Evolutionary conservation across 106 monocot species (phyloP).

Genomic region (Dendrobium officinale): DNA sequence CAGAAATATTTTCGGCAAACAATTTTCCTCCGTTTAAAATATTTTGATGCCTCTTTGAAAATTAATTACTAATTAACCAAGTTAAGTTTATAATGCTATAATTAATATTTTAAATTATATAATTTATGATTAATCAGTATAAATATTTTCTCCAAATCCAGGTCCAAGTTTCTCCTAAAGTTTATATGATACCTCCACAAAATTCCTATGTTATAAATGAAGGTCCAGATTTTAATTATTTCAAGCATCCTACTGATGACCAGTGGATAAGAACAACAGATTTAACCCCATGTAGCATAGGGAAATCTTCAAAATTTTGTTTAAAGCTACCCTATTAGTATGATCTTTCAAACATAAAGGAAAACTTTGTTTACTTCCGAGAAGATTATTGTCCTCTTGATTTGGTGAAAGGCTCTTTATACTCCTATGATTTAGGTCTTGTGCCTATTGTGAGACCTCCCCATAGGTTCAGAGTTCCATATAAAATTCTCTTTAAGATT

Average conservation of each 20-base stretch:
- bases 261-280: conserved; percentile 82
- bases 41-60: too few species aligned
- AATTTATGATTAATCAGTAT: too few species aligned
- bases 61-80: too few species aligned
- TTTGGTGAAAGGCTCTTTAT: conserved; percentile 25
- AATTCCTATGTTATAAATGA: conserved; percentile 23
- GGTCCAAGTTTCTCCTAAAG: conserved; percentile 69
- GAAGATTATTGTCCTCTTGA: conserved; percentile 25
- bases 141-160: conserved; percentile 22
- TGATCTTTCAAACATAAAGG: conserved; percentile 41
- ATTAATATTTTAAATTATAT: too few species aligned
- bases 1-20: too few species aligned
- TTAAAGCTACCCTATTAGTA: conserved; percentile 41
- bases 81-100: too few species aligned
- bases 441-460: conserved; percentile 67
- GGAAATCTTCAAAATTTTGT: conserved; percentile 69
- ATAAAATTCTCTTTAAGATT: conserved; percentile 64
- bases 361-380: conserved; percentile 50
- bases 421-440: conserved; percentile 43
- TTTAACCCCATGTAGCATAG: conserved; percentile 65
- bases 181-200: conserved; percentile 26
- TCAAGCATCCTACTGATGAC: conserved; percentile 48
- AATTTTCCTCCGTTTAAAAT: too few species aligned
- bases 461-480: conserved; percentile 32
- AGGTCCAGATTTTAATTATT: conserved; percentile 38